Evolutionary conservation across 495 filamentous ascomycete genomes (phyloP), one percentile per base, ranked within the genome.

Genomic region (Hyaloscypha finlandica): DNA sequence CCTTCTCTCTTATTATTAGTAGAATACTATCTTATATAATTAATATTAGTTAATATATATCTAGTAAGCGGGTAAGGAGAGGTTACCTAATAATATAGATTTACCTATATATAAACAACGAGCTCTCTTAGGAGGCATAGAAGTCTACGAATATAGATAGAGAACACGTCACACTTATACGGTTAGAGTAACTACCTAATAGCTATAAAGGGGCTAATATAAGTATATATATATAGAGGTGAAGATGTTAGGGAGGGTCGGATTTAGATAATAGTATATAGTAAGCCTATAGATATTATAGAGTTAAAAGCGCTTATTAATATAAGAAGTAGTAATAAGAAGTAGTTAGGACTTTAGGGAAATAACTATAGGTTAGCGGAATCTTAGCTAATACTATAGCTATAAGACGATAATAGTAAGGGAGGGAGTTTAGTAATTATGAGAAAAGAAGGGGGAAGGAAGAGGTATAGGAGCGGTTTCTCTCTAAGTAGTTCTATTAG

Each of bases 361-460:
- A 57, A 57, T 57, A 22, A 57, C 54, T 30, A 57, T 22, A 57
- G 54, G 54, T 32, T 53, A 30, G 54, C 6, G 6, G 54, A 57
- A 57, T 57, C 54, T 57, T 32, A 57, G 54, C 2, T 25, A 25
- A 25, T 25, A 25, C 2, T 25, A 25, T 25, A 25, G 25, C 25
- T 25, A 25, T 25, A 5, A 57, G 6, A 57, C 6, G 6, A 8
- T 22, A 22, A 32, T 57, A 30, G 6, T 22, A 57, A 57, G 14
- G 6, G 22, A 57, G 29, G 54, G 6, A 57, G 54, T 57, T 57
- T 57, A 22, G 54, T 22, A 32, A 32, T 57, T 22, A 16, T 57
- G 6, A 57, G 12, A 32, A 25, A 57, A 57, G 54, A 57, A 57
- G 5, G 5, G 4, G 6, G 22, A 57, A 22, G 6, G 6, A 57